Conservation (phyloP, 2,329 filamentous ascomycete genomes). For the Diaporthe citri region DNA sequence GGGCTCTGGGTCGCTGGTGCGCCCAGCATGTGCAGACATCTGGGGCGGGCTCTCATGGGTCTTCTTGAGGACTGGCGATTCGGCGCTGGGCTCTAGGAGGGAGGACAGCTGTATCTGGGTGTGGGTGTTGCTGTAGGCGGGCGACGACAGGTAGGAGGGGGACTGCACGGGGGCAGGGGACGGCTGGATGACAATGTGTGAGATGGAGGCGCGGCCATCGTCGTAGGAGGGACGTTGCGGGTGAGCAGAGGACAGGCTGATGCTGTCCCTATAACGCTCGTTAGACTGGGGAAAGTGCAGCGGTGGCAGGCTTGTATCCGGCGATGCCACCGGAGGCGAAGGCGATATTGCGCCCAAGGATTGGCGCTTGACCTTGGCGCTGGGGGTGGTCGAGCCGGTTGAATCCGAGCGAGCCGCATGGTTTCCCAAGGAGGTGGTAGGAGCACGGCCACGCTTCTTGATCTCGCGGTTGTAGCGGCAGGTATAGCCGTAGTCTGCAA, state of each 20-base stretch:
- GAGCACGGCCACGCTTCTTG: conserved; percentile 53
- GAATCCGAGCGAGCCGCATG: conserved; percentile 34
- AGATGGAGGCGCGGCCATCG: conserved; percentile 18
- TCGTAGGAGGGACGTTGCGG: conserved; percentile 15
- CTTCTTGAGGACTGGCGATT: conserved; percentile 20
- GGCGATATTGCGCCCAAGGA: conserved; percentile 31
- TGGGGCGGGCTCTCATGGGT: conserved; percentile 35
- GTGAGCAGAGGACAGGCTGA: conserved; percentile 22
- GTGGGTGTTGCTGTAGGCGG: conserved; percentile 25
- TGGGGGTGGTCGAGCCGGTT: conserved; percentile 13
- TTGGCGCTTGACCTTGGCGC: conserved; percentile 15
- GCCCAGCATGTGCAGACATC: conserved; percentile 21
- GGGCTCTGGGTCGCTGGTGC: conserved; percentile 40
- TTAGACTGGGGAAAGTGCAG: conserved; percentile 25
- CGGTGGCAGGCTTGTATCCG: conserved; percentile 31
- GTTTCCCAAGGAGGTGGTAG: conserved; percentile 37
- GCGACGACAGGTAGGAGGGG: conserved; percentile 34
- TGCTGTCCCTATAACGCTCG: conserved; percentile 20
- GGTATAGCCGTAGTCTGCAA: conserved; percentile 53
- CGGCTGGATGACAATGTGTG: conserved; percentile 27
- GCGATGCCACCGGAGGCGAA: conserved; percentile 36
- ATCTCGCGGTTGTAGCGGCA: conserved; percentile 54
- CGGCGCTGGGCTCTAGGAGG: conserved; percentile 39
- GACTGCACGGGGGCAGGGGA: conserved; percentile 16
- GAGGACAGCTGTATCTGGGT: conserved; percentile 42